Evolutionary conservation across 2,329 filamentous ascomycete species (phyloP).

Genomic region (Tolypocladium cylindrosporum): DNA sequence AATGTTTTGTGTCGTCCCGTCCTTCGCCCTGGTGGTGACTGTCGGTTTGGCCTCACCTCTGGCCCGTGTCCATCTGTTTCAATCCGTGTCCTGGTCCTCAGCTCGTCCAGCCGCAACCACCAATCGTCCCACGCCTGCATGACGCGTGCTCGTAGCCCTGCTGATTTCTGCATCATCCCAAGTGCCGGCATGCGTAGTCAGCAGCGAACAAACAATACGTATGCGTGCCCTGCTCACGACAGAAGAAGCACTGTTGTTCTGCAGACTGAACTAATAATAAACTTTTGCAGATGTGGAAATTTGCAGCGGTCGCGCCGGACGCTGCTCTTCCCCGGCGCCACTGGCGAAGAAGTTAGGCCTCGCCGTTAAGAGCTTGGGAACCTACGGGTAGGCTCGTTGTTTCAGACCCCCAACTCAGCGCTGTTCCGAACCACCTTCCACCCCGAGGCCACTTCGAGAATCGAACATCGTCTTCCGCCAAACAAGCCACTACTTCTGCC

Average conservation of each 20-base stretch:
- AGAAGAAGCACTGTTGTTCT: neutral
- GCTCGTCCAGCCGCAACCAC: neutral
- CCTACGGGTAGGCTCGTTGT: neutral
- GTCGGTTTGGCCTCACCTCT: neutral
- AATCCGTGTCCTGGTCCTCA: neutral
- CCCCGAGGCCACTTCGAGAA: neutral
- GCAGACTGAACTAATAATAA: neutral
- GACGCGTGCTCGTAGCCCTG: neutral
- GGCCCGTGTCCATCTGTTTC: neutral
- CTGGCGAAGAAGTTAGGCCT: too few species aligned
- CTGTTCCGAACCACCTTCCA: neutral
- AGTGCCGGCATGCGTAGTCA: neutral
- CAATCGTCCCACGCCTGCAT: neutral
- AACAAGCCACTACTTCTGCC: too few species aligned
- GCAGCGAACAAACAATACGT: neutral
- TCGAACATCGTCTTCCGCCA: too few species aligned
- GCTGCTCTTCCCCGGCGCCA: too few species aligned
- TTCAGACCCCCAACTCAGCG: too few species aligned
- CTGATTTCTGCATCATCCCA: neutral
- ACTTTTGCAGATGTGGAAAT: neutral
- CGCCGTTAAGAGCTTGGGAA: too few species aligned
- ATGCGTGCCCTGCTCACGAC: neutral
- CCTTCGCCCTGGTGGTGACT: neutral
- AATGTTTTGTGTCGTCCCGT: neutral
- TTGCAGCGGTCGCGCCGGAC: too few species aligned